A percentile compares a stretch with the other conserved stretches of the same genome.
Conservation (phyloP, 805 yeast genomes). For the Metschnikowia kofuensis region DNA sequence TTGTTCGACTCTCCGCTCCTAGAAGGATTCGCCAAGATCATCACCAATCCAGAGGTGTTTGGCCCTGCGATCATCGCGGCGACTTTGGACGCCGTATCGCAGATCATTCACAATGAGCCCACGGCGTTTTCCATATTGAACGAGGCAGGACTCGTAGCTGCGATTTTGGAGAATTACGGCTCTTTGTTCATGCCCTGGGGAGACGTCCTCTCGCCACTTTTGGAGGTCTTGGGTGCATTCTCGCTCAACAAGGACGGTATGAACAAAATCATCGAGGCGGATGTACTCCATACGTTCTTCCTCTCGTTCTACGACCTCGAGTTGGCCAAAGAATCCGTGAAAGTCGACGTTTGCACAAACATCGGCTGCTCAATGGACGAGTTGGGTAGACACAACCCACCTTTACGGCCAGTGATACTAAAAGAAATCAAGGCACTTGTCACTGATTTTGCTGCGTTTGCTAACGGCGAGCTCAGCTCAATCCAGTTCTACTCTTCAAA, state of each 20-base stretch:
- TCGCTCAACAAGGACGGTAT: conserved; percentile 76
- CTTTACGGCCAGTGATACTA: conserved; percentile 57
- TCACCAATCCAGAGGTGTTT: conserved; percentile 55
- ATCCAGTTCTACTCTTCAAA: conserved; percentile 44
- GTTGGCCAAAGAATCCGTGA: conserved; percentile 52
- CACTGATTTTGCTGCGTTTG: conserved; percentile 39
- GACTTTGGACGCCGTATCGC: conserved; percentile 60
- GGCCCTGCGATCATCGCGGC: conserved; percentile 64
- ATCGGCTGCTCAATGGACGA: conserved; percentile 76
- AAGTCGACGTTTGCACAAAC: conserved; percentile 46
- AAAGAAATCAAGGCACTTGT: conserved; percentile 47
- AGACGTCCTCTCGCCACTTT: conserved; percentile 54
- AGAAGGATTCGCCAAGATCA: conserved; percentile 53
- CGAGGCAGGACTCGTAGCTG: conserved; percentile 72
- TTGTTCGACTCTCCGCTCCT: conserved; percentile 83
- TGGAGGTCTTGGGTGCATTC: conserved; percentile 75
- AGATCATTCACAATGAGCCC: conserved; percentile 85
- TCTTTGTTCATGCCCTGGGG: conserved; percentile 55
- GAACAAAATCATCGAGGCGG: conserved; percentile 44
- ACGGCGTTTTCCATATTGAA: conserved; percentile 78
- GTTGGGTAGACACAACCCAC: conserved; percentile 78
- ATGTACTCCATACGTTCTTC: conserved; percentile 45
- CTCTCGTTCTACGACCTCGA: conserved; percentile 46
- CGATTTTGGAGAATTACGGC: conserved; percentile 57
- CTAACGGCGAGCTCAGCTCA: conserved; percentile 32